Evolutionary conservation across 1,284 basidiomycete species (phyloP).

Genomic region (Ustilago xerochloae): DNA sequence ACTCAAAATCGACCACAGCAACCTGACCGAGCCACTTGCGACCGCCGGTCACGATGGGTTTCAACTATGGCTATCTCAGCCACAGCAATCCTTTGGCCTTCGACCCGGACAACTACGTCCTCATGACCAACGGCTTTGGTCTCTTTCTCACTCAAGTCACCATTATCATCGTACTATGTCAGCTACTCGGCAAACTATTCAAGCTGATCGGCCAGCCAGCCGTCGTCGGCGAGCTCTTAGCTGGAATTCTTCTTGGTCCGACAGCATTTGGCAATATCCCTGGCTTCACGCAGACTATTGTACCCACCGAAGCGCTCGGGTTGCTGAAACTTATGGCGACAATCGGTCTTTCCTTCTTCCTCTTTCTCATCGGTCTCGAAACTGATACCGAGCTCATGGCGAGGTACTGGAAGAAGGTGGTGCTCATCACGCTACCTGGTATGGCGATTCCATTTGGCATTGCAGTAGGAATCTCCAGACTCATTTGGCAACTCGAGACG

Average conservation of each 20-base stretch:
- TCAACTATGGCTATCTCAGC: conserved; percentile 46
- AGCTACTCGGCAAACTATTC: conserved; percentile 44
- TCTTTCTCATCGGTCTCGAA: conserved; percentile 57
- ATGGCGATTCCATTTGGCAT: conserved; percentile 59
- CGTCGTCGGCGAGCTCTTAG: conserved; percentile 52
- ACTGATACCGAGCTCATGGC: conserved; percentile 59
- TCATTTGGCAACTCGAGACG: conserved; percentile 47
- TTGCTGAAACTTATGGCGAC: conserved; percentile 48
- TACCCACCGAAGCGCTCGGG: conserved; percentile 33
- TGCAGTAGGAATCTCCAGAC: conserved; percentile 49
- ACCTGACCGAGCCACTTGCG: too few species aligned
- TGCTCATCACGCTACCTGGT: conserved; percentile 53
- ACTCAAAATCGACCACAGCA: not conserved
- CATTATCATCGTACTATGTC: conserved; percentile 54
- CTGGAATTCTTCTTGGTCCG: conserved; percentile 51
- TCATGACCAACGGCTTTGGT: conserved; percentile 50
- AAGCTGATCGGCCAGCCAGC: conserved; percentile 45
- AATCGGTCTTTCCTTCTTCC: conserved; percentile 52
- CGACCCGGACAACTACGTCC: conserved; percentile 36
- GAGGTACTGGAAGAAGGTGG: conserved; percentile 48
- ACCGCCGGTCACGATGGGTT: conserved; percentile 11
- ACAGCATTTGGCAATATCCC: conserved; percentile 54
- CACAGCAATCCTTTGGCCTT: conserved; percentile 46
- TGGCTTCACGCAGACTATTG: conserved; percentile 46
- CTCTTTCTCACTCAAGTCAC: conserved; percentile 49